Base-by-base conservation (phyloP, 305 asterid genomes). In the Solanum chacoense region DNA sequence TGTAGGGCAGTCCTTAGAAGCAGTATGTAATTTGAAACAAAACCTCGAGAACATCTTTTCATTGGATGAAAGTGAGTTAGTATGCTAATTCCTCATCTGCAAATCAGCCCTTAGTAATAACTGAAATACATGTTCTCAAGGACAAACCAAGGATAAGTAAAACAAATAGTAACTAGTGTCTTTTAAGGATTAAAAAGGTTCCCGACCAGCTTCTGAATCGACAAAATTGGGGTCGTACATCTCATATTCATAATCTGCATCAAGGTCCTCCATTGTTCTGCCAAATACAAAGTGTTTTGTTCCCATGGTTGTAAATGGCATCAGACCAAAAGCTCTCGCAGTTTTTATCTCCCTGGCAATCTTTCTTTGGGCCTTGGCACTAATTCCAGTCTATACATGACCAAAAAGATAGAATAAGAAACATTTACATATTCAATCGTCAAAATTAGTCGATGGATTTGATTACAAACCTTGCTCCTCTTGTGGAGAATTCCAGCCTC, bases 261-360 rank as follows among this genome's bases (percentile, higher is more conserved):
- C 98, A 37, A 29, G 89, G 40, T 91, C 87, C 90, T 97, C 97
- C 99, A 97, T 97, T 11, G 99, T 91, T 85, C 31, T 42, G 18
- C 98, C 98, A 45, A 78, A 94, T 11, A 38, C 83, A 72, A 96
- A 96, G 0, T 90, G 93, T 90, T 97, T 97, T 55, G 98, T 94
- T 42, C 99, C 99, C 99, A 97, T 97, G 37, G 98, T 92, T 86
- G 98, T 95, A 94, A 95, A 97, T 3, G 99, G 98, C 97, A 96
- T 92, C 77, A 94, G 94, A 84, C 99, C 98, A 83, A 96, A 97
- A 83, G 98, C 97, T 34, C 99, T 93, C 40, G 98, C 99, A 75
- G 99, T 95, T 94, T 97, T 96, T 92, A 97, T 97, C 93, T 95
- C 99, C 84, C 99, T 96, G 14, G 98, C 99, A 71, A 97, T 88